Percentiles rank a stretch among this genome's conserved stretches.
phyloP scores from a whole-genome alignment of 2,329 filamentous ascomycete genomes.

The Colletotrichum nymphaeae region DNA sequence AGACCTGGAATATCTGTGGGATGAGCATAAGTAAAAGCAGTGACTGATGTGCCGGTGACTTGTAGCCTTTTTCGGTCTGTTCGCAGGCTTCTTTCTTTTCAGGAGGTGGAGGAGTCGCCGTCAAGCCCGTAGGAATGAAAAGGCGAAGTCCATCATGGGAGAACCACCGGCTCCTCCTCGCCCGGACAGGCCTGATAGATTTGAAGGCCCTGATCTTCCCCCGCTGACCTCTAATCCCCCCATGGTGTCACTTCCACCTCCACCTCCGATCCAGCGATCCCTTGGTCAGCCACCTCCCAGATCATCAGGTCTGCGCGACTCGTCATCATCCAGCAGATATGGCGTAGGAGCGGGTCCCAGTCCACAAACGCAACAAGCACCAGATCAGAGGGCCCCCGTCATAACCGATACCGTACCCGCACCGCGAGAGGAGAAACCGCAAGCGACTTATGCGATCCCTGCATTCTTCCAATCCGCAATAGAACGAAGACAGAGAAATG shows the following conservation, averaged over 20 bases:
- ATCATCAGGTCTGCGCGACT: background rate
- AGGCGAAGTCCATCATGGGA: background rate
- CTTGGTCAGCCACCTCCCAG: background rate
- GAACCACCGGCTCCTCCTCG: background rate
- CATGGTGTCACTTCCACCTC: conserved; percentile 4
- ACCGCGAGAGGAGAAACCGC: background rate
- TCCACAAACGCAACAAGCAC: background rate
- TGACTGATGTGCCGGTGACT: background rate
- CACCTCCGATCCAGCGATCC: background rate
- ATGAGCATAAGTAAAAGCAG: too few species aligned
- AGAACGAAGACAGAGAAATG: conserved; percentile 1
- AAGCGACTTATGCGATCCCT: background rate
- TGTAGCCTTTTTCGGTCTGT: conserved; percentile 8
- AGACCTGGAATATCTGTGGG: too few species aligned
- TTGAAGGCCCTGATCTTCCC: background rate
- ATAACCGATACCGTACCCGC: too few species aligned
- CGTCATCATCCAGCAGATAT: background rate
- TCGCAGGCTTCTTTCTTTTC: conserved; percentile 1
- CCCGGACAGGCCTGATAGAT: background rate
- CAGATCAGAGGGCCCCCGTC: too few species aligned
- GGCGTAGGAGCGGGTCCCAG: too few species aligned
- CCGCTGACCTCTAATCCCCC: conserved; percentile 17
- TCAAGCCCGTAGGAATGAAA: background rate
- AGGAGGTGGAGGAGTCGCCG: background rate
- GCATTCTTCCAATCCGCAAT: conserved; percentile 11